Evolutionary conservation across 345 rosid genomes (phyloP).

Genomic region (Boechera retrofracta): DNA sequence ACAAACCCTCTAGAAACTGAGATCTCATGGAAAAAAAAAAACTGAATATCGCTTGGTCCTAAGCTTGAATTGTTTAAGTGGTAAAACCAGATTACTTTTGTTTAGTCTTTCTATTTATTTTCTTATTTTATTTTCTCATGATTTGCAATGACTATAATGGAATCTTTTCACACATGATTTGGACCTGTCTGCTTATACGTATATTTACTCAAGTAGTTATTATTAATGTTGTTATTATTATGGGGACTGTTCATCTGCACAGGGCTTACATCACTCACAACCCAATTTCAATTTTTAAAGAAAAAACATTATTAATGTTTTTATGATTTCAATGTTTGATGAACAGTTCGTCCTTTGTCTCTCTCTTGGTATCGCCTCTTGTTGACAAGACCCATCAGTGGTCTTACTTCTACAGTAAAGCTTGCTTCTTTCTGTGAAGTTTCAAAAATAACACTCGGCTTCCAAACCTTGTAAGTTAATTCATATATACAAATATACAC

Average conservation of each 20-base stretch:
- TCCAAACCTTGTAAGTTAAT: conserved; percentile 32
- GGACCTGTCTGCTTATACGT: conserved; percentile 29
- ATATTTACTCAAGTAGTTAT: conserved; percentile 29
- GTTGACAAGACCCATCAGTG: conserved; percentile 48
- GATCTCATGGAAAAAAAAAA: conserved; percentile 26
- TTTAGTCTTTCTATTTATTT: conserved; percentile 13
- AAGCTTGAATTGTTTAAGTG: conserved; percentile 30
- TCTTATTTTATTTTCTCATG: conserved; percentile 27
- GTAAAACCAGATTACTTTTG: conserved; percentile 36
- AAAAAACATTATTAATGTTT: conserved; percentile 7
- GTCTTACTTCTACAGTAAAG: conserved; percentile 41
- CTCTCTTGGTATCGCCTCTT: conserved; percentile 40
- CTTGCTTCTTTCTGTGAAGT: conserved; percentile 32
- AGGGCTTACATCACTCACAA: conserved; percentile 46
- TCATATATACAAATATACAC: not conserved
- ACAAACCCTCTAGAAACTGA: conserved; percentile 22
- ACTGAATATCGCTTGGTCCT: conserved; percentile 27
- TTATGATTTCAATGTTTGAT: conserved; percentile 47
- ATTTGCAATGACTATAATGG: conserved; percentile 40
- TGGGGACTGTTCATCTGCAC: conserved; percentile 42
- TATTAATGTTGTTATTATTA: conserved; percentile 27
- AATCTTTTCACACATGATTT: conserved; percentile 44
- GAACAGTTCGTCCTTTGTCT: conserved; percentile 47
- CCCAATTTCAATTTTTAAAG: conserved; percentile 12
- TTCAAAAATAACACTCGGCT: conserved; percentile 26